A percentile compares a stretch with the other conserved stretches of the same genome.
These are phyloP conservation scores for Talaromyces amestolkiae DNA, from an alignment of 2,329 filamentous ascomycete genomes.

Conservation along the genomic window DNA sequence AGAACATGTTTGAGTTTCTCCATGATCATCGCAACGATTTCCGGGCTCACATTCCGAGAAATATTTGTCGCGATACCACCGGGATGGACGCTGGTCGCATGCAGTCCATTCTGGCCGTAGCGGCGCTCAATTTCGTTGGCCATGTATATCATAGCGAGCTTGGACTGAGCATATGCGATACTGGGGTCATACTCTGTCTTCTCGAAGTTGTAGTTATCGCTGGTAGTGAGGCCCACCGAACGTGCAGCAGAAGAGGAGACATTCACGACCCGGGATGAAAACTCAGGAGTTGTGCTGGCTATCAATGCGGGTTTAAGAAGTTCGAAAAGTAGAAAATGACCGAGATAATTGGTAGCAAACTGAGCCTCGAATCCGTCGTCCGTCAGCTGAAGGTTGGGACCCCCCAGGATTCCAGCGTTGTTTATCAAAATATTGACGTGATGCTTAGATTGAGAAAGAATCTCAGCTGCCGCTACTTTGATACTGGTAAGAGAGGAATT, in stretches of 20 bases:
- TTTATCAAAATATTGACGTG: slow-evolving; percentile 23
- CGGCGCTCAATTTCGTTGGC: slow-evolving; percentile 51
- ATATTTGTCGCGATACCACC: slow-evolving; percentile 9
- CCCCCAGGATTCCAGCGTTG: slow-evolving; percentile 21
- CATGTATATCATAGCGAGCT: slow-evolving; percentile 52
- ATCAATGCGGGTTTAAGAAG: slow-evolving; percentile 24
- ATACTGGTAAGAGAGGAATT: slow-evolving; percentile 34
- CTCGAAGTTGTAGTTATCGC: slow-evolving; percentile 21
- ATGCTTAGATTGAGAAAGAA: slow-evolving; percentile 39
- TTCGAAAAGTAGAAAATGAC: slow-evolving; percentile 34
- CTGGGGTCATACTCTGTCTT: slow-evolving; percentile 29
- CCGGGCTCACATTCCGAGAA: slow-evolving; percentile 1
- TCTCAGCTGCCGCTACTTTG: slow-evolving; percentile 32
- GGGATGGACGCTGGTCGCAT: slow-evolving; percentile 47
- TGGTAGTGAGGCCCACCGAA: slow-evolving; percentile 26
- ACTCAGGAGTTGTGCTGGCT: slow-evolving; percentile 30
- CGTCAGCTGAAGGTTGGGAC: slow-evolving; percentile 17
- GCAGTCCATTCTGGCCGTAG: slow-evolving; percentile 46
- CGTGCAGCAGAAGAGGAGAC: slow-evolving; percentile 48
- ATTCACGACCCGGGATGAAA: slow-evolving; percentile 48
- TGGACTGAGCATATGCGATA: slow-evolving; percentile 48
- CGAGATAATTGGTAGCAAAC: slow-evolving; percentile 37
- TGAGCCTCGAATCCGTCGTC: slow-evolving; percentile 37
- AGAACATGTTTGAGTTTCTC: slow-evolving; percentile 16
- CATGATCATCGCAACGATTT: not conserved